phyloP scores from a whole-genome alignment of 139 green algal species.

The Mesostigma viride region DNA sequence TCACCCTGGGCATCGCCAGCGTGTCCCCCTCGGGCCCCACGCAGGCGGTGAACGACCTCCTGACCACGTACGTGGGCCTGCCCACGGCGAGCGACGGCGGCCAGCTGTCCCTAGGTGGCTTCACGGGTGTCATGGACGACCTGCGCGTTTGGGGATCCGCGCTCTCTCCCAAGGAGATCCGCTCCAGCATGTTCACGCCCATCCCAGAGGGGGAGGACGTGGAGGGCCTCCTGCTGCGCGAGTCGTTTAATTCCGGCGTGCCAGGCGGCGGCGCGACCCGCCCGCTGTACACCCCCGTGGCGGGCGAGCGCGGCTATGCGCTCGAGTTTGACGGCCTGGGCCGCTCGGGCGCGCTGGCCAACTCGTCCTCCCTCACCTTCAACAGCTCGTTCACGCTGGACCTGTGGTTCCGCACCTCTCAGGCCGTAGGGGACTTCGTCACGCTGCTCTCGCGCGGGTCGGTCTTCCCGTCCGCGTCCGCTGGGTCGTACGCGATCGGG shows the following conservation, averaged over 20 bases:
- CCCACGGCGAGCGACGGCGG: too few relatives aligned
- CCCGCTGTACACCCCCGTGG: background rate
- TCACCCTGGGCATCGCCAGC: background rate
- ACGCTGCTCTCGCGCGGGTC: background rate
- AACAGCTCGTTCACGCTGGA: background rate
- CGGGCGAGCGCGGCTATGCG: conserved; percentile 4
- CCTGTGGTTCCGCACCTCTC: background rate
- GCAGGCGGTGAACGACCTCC: background rate
- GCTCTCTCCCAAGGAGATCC: background rate
- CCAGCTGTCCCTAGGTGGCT: background rate
- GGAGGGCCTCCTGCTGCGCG: background rate
- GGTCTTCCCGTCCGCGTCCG: too few relatives aligned
- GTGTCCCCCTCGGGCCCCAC: too few relatives aligned
- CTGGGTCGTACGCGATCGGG: background rate
- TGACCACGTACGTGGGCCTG: background rate
- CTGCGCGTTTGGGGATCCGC: background rate
- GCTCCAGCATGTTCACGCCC: background rate
- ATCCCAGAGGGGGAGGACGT: too few relatives aligned
- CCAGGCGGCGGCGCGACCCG: background rate
- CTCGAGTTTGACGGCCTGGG: conserved; percentile 6
- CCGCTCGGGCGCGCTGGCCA: too few relatives aligned
- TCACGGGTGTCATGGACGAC: conserved; percentile 10
- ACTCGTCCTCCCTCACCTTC: background rate
- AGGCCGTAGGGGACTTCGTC: background rate
- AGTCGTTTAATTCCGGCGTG: background rate